Evolutionary conservation across 2,329 filamentous ascomycete species (phyloP).

Genomic region (Calonectria leucothoes): DNA sequence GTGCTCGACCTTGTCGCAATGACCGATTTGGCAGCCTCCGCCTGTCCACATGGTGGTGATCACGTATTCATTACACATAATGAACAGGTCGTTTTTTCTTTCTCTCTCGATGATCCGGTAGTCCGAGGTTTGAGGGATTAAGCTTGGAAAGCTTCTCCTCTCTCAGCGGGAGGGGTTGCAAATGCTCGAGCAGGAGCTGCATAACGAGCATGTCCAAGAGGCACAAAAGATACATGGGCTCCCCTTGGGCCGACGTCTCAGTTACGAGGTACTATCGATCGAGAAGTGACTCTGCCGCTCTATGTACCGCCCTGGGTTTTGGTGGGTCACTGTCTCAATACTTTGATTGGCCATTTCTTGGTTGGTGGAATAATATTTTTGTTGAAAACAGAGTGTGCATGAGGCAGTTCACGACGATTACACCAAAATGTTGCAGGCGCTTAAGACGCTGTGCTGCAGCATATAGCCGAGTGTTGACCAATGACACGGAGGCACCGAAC

Average conservation of each 20-base stretch:
- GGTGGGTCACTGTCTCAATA: background rate
- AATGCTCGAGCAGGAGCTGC: background rate
- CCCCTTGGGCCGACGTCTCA: background rate
- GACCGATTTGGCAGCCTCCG: background rate
- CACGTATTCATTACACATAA: background rate
- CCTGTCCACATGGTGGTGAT: background rate
- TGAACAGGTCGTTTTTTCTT: background rate
- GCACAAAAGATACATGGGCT: background rate
- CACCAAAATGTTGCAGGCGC: background rate
- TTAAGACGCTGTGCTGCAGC: background rate
- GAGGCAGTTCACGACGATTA: background rate
- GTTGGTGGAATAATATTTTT: background rate
- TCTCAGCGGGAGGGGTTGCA: background rate
- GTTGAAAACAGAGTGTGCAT: background rate
- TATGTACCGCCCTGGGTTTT: background rate
- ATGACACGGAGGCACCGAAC: background rate
- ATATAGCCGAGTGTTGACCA: background rate
- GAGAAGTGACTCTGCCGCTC: background rate
- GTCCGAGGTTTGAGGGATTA: background rate
- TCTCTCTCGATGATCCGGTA: background rate
- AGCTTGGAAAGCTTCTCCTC: background rate
- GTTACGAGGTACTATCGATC: background rate
- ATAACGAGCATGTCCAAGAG: background rate
- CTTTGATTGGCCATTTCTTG: background rate
- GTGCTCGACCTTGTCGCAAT: background rate